Base-by-base conservation (phyloP, 2,329 filamentous ascomycete species). In the Hypoxylon sp. region DNA sequence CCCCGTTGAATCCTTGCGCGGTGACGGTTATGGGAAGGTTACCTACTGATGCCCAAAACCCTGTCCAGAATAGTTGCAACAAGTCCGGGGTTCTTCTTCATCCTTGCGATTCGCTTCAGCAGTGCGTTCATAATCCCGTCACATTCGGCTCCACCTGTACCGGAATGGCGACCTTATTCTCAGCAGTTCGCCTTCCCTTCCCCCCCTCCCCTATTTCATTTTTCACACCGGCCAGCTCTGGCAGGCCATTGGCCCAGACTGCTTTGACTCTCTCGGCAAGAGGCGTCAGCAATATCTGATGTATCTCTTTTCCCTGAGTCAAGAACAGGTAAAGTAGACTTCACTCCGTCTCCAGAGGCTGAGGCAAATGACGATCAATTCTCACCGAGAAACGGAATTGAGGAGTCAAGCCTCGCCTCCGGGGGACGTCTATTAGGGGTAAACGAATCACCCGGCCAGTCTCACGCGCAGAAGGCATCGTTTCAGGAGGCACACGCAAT, bases 401-500 rank as follows among this genome's bases (percentile, higher is more conserved):
- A 40, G 17, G 27, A 3, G 23, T 51, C 38, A 3, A 48, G 47
- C 51, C 56, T 51, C 41, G 42, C 41, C n/a, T 26, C 38, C 49
- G 4, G 42, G 17, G 13, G 20, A 43, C 24, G n/a, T n/a, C n/a
- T n/a, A 45, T 27, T 18, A 42, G 42, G 21, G 33, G 31, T 23
- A 35, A 15, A 27, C 26, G 31, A 40, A 27, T 49, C 38, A 53
- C 49, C 47, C 51, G 47, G 40, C 33, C 47, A 11, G 15, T 31
- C 17, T 46, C n/a, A 59, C 52, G 35, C 56, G 48, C 60, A 47
- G 20, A 52, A 57, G 51, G 26, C 23, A 46, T 55, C 45, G 27
- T 48, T 29, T 35, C 20, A 41, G n/a, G 49, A 26, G 20, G 55
- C 17, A 31, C 21, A 17, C 38, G 29, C 31, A 15, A 41, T 27